phyloP scores from a whole-genome alignment of 2,329 filamentous ascomycete genomes.

The Trichoderma lentiforme region DNA sequence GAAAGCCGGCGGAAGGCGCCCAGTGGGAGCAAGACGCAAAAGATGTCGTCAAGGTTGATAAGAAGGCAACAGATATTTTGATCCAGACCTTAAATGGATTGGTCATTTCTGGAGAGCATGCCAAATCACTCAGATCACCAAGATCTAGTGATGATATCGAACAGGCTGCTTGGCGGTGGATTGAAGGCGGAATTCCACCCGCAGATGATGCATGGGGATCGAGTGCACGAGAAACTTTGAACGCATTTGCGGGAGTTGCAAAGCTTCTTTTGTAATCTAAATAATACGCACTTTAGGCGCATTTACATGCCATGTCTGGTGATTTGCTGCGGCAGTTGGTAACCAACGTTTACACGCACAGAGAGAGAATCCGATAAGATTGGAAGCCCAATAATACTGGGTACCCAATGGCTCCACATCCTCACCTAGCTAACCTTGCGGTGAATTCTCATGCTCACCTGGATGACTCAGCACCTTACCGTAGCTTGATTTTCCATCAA shows the following conservation, averaged over 20 bases:
- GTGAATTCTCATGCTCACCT: background rate
- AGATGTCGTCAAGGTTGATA: slow-evolving; percentile 27
- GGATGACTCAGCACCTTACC: slow-evolving; percentile 28
- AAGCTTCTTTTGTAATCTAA: slow-evolving; percentile 12
- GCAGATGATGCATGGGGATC: slow-evolving; percentile 33
- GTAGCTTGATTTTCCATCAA: background rate
- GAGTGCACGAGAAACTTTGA: slow-evolving; percentile 28
- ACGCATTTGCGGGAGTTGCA: slow-evolving; percentile 25
- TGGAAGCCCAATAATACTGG: background rate
- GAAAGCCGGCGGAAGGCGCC: slow-evolving; percentile 26
- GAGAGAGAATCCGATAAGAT: background rate
- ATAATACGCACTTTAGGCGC: background rate
- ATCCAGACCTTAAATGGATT: slow-evolving; percentile 22
- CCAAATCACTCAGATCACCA: background rate
- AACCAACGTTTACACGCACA: background rate
- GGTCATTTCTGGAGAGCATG: background rate
- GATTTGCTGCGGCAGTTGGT: background rate
- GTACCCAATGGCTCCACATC: background rate
- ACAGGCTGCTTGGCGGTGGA: slow-evolving; percentile 34
- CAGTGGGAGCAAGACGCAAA: slow-evolving; percentile 34
- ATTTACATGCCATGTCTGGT: background rate
- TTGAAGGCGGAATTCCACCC: slow-evolving; percentile 27
- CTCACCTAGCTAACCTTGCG: background rate
- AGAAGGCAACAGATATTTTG: slow-evolving; percentile 25
- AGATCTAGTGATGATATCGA: slow-evolving; percentile 28